Evolutionary conservation across 1,139 yeast genomes (phyloP), one percentile per base, ranked within the genome.

Genomic region (Kurtzmaniella natalensis): DNA sequence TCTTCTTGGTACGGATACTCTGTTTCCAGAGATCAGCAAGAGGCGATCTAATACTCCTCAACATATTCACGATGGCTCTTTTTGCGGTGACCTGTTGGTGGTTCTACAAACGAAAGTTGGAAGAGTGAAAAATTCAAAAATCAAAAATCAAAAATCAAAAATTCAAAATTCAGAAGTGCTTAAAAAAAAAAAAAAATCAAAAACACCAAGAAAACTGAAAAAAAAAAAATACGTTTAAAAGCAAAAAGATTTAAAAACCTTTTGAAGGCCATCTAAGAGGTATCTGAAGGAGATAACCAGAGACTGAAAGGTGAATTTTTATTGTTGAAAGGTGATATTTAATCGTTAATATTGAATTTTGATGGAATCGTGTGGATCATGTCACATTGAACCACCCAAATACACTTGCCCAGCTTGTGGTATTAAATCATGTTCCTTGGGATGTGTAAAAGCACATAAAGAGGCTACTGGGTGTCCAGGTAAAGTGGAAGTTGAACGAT

Each of bases 391-490:
- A 16, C 55, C 52, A 15, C 56, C 67, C 38, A 84, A 80, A 50
- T 89, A 89, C 53, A 78, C 72, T n/a, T 89, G 97, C 53, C 96
- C 97, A 0, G 81, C 83, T 8, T 89, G 97, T 51, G 62, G 61
- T 7, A 54, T 64, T 11, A 68, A 62, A 38, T 81, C 94, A 0
- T 89, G 97, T 53, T 77, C 85, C 0, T 53, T 84, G 10, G 68
- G 49, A 4, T 89, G 96, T 58, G 85, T 83, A 17, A 76, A 74
- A 41, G 51, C 66, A 22, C 97, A 89, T 52, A 87, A 88, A 55
- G 50, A 47, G 9, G 72, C 71, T 37, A 62, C 72, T 8, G 66
- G 68, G 21, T 89, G 97, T 52, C 58, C 77, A 6, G 97, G 97
- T 0, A 45, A 51, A 21, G 70, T 78, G 21, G 87, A 83, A 49